Percentiles rank a stretch among this genome's conserved stretches.
These are phyloP conservation scores for Hemileia vastatrix DNA, from an alignment of 1,284 basidiomycete genomes.

Conservation along the genomic window DNA sequence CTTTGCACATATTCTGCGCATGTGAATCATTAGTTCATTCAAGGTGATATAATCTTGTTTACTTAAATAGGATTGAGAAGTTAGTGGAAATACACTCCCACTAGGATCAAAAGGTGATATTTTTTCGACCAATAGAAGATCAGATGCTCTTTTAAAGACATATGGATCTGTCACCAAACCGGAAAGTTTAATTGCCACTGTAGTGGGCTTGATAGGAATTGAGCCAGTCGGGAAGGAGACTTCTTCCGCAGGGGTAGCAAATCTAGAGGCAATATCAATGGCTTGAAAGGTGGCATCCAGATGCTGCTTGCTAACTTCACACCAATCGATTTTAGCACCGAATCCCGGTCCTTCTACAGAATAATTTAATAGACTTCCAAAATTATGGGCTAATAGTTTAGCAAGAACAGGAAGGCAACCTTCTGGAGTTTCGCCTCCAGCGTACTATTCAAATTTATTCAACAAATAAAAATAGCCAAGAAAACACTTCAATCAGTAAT, in stretches of 20 bases:
- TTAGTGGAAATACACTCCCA: background rate
- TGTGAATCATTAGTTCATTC: slow-evolving; percentile 1
- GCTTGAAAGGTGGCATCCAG: slow-evolving; percentile 2
- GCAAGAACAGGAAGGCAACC: slow-evolving; percentile 5
- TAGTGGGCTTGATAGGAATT: slow-evolving; percentile 3
- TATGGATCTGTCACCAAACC: slow-evolving; percentile 16
- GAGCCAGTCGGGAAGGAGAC: slow-evolving; percentile 5
- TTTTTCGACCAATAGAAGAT: background rate
- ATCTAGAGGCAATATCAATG: background rate
- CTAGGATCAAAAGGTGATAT: slow-evolving; percentile 6
- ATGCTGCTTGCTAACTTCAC: background rate
- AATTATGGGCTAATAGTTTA: background rate
- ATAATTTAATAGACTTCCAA: slow-evolving; percentile 13
- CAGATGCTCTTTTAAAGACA: slow-evolving; percentile 17
- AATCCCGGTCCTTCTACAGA: slow-evolving; percentile 4
- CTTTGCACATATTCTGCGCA: slow-evolving; percentile 5
- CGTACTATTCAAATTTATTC: too few relatives aligned
- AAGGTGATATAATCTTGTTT: background rate
- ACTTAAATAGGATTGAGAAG: background rate
- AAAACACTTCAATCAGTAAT: background rate
- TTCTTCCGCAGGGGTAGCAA: background rate
- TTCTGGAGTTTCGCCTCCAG: slow-evolving; percentile 12
- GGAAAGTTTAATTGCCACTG: slow-evolving; percentile 15
- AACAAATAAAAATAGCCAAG: background rate
- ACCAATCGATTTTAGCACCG: background rate